Evolutionary conservation across 257 asterid genomes (phyloP).

Genomic region (Nemophila menziesii): DNA sequence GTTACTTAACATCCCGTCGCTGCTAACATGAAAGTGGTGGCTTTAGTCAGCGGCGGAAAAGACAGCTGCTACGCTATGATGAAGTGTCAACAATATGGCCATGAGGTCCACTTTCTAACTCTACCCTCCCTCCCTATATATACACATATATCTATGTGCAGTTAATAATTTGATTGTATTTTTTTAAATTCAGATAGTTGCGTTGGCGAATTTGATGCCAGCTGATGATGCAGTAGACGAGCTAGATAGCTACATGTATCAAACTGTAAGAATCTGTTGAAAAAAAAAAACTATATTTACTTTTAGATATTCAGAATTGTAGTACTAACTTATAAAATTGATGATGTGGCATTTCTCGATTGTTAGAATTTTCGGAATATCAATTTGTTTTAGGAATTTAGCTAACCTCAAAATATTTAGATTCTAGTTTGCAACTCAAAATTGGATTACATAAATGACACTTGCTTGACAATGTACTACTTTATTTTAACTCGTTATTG

Average conservation of each 20-base stretch:
- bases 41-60: slow-evolving; percentile 93
- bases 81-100: slow-evolving; percentile 83
- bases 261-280: slow-evolving; percentile 49
- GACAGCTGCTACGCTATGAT: slow-evolving; percentile 95
- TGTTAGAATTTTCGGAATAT: not conserved
- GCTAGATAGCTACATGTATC: slow-evolving; percentile 97
- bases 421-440: not conserved
- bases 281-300: not conserved
- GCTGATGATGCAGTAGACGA: slow-evolving; percentile 72
- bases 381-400: not conserved
- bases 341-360: not conserved
- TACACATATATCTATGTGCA: not conserved
- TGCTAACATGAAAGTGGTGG: slow-evolving; percentile 74
- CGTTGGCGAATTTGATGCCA: slow-evolving; percentile 88
- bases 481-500: no score
- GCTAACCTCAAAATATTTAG: not conserved
- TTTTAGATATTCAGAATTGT: not conserved
- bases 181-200: slow-evolving; percentile 50
- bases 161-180: not conserved
- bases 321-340: not conserved
- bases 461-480: not conserved
- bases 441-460: not conserved
- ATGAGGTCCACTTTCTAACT: slow-evolving; percentile 36
- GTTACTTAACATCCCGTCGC: slow-evolving; percentile 11
- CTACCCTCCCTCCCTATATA: not conserved